phyloP scores from a whole-genome alignment of 2,329 filamentous ascomycete genomes.

The Pseudogymnoascus sp. region DNA sequence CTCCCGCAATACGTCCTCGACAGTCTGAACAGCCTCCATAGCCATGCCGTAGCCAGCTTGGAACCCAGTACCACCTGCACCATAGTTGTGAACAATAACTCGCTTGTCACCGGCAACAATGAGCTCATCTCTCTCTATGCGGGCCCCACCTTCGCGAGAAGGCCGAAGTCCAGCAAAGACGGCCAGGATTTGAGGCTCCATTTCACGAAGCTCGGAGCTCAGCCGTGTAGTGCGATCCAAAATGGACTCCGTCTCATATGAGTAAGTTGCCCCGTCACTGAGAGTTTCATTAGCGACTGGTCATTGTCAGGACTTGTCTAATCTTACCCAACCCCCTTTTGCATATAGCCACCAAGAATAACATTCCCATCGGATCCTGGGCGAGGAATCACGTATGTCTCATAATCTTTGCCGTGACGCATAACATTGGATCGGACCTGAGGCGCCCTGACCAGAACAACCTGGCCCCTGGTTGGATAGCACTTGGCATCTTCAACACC shows the following conservation, averaged over 20 bases:
- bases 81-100: slow-evolving; percentile 39
- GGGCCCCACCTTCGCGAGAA: slow-evolving; percentile 34
- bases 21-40: slow-evolving; percentile 30
- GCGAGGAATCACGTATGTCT: slow-evolving; percentile 38
- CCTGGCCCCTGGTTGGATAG: slow-evolving; percentile 26
- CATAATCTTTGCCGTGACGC: slow-evolving; percentile 35
- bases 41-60: slow-evolving; percentile 40
- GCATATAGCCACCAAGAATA: slow-evolving; percentile 37
- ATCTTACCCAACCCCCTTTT: slow-evolving; percentile 32
- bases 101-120: slow-evolving; percentile 24
- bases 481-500: slow-evolving; percentile 21
- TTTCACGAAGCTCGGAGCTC: slow-evolving; percentile 28
- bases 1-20: slow-evolving; percentile 27
- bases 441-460: slow-evolving; percentile 32
- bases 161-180: slow-evolving; percentile 32
- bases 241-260: slow-evolving; percentile 35
- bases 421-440: slow-evolving; percentile 35
- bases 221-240: slow-evolving; percentile 32
- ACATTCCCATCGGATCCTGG: slow-evolving; percentile 34
- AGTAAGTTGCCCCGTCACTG: slow-evolving; percentile 34
- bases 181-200: slow-evolving; percentile 30
- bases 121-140: slow-evolving; percentile 29
- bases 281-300: not conserved
- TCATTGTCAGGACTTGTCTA: not conserved
- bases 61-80: slow-evolving; percentile 41